Evolutionary conservation across 345 rosid species (phyloP), one percentile per base, ranked within the genome.

Genomic region (Euphorbia tirucalli): DNA sequence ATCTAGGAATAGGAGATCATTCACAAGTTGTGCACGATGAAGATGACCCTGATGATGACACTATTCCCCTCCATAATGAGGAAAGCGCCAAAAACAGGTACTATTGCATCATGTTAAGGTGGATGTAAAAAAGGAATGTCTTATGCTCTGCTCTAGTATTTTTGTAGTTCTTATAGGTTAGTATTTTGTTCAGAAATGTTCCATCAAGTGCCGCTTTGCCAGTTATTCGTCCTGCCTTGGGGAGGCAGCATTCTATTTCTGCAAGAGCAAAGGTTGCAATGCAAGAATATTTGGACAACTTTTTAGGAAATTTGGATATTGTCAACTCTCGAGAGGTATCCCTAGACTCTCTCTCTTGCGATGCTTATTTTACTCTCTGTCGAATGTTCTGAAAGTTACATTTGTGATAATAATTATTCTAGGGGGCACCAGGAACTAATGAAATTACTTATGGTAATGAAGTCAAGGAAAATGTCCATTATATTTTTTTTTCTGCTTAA

Each of bases 121-220:
- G 22, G 21, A n/a, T 11, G 18, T 9, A 43, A 31, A 55, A 25
- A 44, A 37, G 69, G 59, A 56, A 16, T 31, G 41, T 70, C 24
- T 55, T 67, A 57, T 46, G 7, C 30, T 75, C 31, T 62, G 13
- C 24, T 16, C 46, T 32, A 37, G 3, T 35, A 11, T 19, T 65
- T 22, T 79, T 41, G 49, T 64, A 39, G 72, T 74, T 68, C 77
- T 81, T 77, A 82, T 63, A 41, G 82, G 78, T 70, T 81, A 22
- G 49, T 82, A 83, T 86, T 80, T 74, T 79, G 69, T 85, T 71
- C 90, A 95, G 99, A 87, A 88, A 93, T 85, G 96, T 95, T 85
- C 99, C 99, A 21, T 91, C 99, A 65, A 92, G 85, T 69, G 99
- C 99, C 78, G 99, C 96, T 76, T 83, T 95, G 73, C 92, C 96